Evolutionary conservation across 345 rosid species (phyloP), one percentile per base, ranked within the genome.

Genomic region (Geranium rotundifolium): DNA sequence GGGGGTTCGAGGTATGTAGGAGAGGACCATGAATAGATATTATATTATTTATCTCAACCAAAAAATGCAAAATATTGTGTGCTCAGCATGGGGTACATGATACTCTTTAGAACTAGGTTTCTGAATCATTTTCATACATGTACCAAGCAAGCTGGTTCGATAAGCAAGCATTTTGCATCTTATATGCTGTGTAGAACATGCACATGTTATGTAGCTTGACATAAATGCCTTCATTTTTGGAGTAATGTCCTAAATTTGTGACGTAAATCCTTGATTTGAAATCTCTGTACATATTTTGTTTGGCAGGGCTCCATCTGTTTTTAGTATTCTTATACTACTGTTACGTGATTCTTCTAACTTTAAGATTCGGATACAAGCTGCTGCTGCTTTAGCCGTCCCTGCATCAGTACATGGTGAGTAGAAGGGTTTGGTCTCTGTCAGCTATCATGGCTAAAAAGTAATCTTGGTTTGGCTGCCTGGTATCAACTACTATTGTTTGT

Each of bases 281-380:
- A 30, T 14, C 52, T 46, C 15, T 46, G 52, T 46, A 46, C 52
- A 46, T 7, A 46, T 14, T 65, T 31, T 57, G 17, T 60, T 46
- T 52, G 65, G 57, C 81, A 89, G 99, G 99, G 87, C 90, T 70
- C 85, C 99, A 63, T 85, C 91, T 59, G 82, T 87, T 75, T 93
- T 93, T 71, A 82, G 97, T 69, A 73, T 86, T 67, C 89, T 90
- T 57, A 77, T 90, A 56, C 73, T 88, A 63, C 79, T 93, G 17
- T 81, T 87, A 56, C 95, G 96, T 57, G 95, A 88, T 78, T 87
- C 99, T 69, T 85, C 95, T 37, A 93, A 93, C 70, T 90, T 82
- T 70, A 90, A 93, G 82, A 88, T 93, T 75, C 82, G 90, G 79
- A 93, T 93, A 79, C 97, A 90, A 81, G 99, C 96, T 66, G 97